Base-by-base conservation (phyloP, 169 alveolate species). In the Plasmodium coatneyi region DNA sequence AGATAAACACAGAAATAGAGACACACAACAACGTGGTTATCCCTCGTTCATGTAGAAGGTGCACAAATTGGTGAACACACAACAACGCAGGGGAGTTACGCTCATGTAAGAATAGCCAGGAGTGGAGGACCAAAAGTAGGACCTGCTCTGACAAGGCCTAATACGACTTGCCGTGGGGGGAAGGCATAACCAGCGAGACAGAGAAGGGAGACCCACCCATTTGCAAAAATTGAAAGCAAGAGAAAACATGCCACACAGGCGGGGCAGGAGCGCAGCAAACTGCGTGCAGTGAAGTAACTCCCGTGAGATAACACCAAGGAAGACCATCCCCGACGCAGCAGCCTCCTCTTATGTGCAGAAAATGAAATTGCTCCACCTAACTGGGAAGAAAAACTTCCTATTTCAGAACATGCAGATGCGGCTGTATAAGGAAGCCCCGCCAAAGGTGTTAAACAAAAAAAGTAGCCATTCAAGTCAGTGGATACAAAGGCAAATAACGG, bases 401-500 rank as follows among this genome's bases (percentile, higher is more conserved):
- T 90, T 46, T 81, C 89, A 74, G 54, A n/a, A 81, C 56, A 71
- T 28, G 19, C 52, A 19, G 16, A 19, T 70, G 71, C 46, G 95
- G 32, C 41, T 66, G n/a, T 90, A 90, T 81, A 90, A 80, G 14
- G 95, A 90, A 90, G 87, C 95, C 12, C 46, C 56, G n/a, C 95
- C 95, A 32, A 90, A 90, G 54, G 91, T 90, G 30, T 90, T 66
- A 32, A 90, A 90, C 78, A 90, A 90, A 76, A 90, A 90, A 56
- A 95, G 97, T 32, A 96, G 92, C 52, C 97, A 96, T 80, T 74
- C 96, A 25, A 94, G 97, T 32, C 95, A 49, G 60, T 96, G 97
- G 97, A 95, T 96, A 16, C 95, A 96, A 81, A 87, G 97, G 80
- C 97, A 96, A 76, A 96, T 96, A 71, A 95, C 96, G 25, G 97